A percentile compares a stretch with the other conserved stretches of the same genome.
phyloP scores from a whole-genome alignment of 106 monocot genomes.

The Dendrobium huoshanense region DNA sequence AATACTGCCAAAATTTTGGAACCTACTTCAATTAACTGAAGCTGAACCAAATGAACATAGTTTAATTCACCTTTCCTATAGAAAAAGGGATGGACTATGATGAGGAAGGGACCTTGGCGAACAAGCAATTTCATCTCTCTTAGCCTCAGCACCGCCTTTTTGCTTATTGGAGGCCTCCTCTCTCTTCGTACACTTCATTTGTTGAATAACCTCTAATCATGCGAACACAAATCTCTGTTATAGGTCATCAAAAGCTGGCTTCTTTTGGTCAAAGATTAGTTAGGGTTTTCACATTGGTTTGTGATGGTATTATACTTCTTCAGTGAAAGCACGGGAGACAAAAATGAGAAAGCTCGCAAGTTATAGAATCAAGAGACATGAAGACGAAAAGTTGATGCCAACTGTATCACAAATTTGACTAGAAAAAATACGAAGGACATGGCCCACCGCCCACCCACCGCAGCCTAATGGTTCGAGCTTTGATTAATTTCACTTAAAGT shows the following conservation, averaged over 20 bases:
- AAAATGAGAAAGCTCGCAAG: too few relatives aligned
- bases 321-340: too few relatives aligned
- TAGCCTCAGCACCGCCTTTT: not conserved
- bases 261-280: constrained; percentile 7
- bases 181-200: constrained; percentile 1
- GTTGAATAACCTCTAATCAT: constrained; percentile 5
- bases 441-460: too few relatives aligned
- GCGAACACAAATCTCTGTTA: constrained; percentile 19
- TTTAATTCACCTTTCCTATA: constrained; percentile 12
- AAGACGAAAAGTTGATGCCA: too few relatives aligned
- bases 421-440: too few relatives aligned
- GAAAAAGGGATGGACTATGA: not conserved
- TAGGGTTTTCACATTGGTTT: not conserved
- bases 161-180: not conserved
- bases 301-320: not conserved
- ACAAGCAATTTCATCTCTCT: not conserved
- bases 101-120: not conserved
- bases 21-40: not conserved
- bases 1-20: not conserved
- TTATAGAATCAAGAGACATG: too few relatives aligned
- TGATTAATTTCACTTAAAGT: too few relatives aligned
- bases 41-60: not conserved
- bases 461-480: too few relatives aligned
- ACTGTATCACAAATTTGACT: too few relatives aligned
- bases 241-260: constrained; percentile 14